Conservation (phyloP, 2,329 filamentous ascomycete species). For the Neofusicoccum cordaticola region DNA sequence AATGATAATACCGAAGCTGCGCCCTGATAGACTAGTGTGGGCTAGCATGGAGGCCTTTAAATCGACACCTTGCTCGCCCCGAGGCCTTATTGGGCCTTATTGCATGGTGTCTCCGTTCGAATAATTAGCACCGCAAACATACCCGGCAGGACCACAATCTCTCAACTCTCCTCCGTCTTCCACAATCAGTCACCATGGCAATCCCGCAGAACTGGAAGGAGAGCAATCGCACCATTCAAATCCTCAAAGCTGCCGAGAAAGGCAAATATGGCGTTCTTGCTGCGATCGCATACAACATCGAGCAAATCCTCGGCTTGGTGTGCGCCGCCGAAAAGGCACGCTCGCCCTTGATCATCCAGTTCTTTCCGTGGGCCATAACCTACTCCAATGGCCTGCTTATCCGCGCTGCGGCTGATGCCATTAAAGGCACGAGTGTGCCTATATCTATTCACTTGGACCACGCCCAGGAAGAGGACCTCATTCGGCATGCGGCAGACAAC, state of each 20-base stretch:
- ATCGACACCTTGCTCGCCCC: background rate
- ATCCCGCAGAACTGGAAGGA: background rate
- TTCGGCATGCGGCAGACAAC: slow-evolving; percentile 43
- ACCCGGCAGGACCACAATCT: background rate
- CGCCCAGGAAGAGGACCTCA: slow-evolving; percentile 44
- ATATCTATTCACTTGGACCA: slow-evolving; percentile 49
- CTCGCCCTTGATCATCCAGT: slow-evolving; percentile 35
- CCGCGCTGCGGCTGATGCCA: slow-evolving; percentile 45
- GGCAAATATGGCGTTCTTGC: slow-evolving; percentile 59
- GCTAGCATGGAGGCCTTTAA: background rate
- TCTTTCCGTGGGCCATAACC: slow-evolving; percentile 63
- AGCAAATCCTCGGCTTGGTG: slow-evolving; percentile 34
- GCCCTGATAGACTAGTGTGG: background rate
- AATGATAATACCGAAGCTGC: background rate
- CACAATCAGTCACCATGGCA: background rate
- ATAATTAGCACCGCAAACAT: background rate
- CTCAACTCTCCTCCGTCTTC: background rate
- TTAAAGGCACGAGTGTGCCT: slow-evolving; percentile 41
- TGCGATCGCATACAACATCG: slow-evolving; percentile 38
- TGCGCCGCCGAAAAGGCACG: slow-evolving; percentile 33
- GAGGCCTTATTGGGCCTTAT: background rate
- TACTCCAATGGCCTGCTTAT: slow-evolving; percentile 56
- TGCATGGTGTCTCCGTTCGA: no score
- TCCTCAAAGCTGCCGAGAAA: slow-evolving; percentile 55
- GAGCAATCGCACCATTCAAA: slow-evolving; percentile 37